Conservation (phyloP, 345 rosid genomes). For the Isatis tinctoria region DNA sequence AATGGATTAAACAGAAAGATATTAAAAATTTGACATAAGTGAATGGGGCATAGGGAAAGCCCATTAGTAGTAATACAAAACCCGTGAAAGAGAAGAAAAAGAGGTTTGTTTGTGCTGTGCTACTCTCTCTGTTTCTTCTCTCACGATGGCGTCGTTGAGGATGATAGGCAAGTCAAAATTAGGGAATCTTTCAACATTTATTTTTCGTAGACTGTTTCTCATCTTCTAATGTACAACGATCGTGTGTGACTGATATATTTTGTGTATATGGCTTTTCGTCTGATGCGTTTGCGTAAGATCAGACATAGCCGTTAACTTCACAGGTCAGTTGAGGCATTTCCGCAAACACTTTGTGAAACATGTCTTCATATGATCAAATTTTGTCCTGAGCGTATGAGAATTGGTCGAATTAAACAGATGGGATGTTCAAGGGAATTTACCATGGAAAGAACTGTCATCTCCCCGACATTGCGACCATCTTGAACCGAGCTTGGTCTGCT, state of each 20-base stretch:
- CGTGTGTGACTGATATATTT: neutral
- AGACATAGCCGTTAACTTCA: conserved; percentile 94
- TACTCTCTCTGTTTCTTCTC: neutral
- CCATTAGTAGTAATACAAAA: neutral
- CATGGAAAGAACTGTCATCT: conserved; percentile 79
- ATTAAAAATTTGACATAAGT: neutral
- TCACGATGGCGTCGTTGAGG: conserved; percentile 56
- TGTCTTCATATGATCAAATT: neutral
- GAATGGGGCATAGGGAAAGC: conserved; percentile 10
- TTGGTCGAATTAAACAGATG: conserved; percentile 47
- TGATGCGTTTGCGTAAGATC: conserved; percentile 27
- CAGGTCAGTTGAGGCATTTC: conserved; percentile 83
- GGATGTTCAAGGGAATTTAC: conserved; percentile 92
- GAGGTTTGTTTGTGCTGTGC: neutral
- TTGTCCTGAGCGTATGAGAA: neutral
- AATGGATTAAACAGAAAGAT: neutral
- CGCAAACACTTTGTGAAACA: conserved; percentile 36
- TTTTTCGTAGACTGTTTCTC: neutral
- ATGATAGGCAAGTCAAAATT: conserved; percentile 79
- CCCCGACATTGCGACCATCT: conserved; percentile 65
- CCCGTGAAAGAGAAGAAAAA: neutral
- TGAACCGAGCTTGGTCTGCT: conserved; percentile 86
- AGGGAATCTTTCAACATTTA: neutral
- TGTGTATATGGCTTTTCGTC: neutral
- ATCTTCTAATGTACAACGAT: neutral